Conservation (phyloP, 208 protist species). For the Trypanosoma vivax region DNA sequence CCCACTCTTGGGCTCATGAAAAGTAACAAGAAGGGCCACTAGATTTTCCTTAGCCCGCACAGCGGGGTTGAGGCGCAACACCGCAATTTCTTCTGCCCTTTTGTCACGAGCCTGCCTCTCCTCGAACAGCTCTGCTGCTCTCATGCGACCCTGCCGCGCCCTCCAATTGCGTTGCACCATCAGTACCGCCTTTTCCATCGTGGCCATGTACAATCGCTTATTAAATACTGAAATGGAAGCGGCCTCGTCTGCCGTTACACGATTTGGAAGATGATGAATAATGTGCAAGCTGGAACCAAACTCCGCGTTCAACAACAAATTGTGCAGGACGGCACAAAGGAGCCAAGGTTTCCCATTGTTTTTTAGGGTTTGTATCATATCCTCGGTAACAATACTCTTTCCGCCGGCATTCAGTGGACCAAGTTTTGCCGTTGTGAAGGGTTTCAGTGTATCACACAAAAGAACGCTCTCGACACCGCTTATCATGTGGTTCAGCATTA, state of each 20-base stretch:
- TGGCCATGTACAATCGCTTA: constrained; percentile 46
- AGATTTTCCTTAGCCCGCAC: constrained; percentile 60
- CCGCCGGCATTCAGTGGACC: constrained; percentile 44
- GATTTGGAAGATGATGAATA: constrained; percentile 53
- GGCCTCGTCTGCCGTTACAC: constrained; percentile 57
- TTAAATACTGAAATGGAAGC: constrained; percentile 68
- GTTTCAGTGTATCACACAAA: constrained; percentile 57
- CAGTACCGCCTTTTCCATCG: constrained; percentile 53
- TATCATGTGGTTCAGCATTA: constrained; percentile 78
- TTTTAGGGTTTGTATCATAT: constrained; percentile 56
- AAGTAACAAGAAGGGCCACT: constrained; percentile 62
- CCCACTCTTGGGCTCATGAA: constrained; percentile 43
- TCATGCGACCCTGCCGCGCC: constrained; percentile 31
- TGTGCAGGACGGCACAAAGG: constrained; percentile 63
- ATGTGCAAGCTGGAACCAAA: constrained; percentile 74
- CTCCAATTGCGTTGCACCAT: constrained; percentile 84
- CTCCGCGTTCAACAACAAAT: constrained; percentile 72
- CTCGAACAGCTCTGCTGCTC: constrained; percentile 21
- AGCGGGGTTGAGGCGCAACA: constrained; percentile 54
- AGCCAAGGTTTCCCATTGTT: constrained; percentile 70
- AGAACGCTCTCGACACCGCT: constrained; percentile 72
- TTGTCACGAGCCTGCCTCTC: constrained; percentile 53
- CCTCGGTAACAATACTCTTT: constrained; percentile 42
- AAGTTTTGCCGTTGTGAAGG: constrained; percentile 56
- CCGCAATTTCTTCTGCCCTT: constrained; percentile 70